Conservation (phyloP, 1,139 yeast species). For the Saccharomyces hybrid region DNA sequence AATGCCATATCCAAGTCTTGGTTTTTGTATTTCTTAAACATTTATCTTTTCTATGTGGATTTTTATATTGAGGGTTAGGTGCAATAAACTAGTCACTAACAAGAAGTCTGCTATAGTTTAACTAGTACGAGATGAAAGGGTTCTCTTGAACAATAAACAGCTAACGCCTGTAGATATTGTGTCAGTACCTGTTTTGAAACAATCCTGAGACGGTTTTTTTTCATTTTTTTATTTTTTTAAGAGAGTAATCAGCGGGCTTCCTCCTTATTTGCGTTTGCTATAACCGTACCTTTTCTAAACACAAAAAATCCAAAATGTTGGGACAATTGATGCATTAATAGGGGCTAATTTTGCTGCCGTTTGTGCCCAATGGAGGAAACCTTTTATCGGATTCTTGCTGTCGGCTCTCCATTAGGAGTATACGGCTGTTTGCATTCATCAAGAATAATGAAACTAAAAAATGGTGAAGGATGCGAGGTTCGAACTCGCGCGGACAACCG, state of each 20-base stretch:
- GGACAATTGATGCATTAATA: neutral
- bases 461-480: slow-evolving; percentile 64
- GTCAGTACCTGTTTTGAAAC: neutral
- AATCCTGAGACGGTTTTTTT: neutral
- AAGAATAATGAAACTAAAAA: slow-evolving; percentile 8
- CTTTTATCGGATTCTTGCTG: too few relatives aligned
- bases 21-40: slow-evolving; percentile 28
- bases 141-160: neutral
- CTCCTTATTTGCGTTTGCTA: neutral
- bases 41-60: neutral
- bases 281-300: neutral
- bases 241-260: neutral
- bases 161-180: neutral
- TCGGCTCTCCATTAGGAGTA: too few relatives aligned
- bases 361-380: neutral
- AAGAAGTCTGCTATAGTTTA: neutral
- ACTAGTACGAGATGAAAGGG: neutral
- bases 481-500: slow-evolving; percentile 65
- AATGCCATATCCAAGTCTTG: slow-evolving; percentile 59
- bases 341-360: too few relatives aligned
- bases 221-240: neutral
- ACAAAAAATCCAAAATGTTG: neutral
- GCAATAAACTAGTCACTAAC: neutral
- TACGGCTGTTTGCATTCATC: too few relatives aligned
- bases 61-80: neutral